A percentile compares a stretch with the other conserved stretches of the same genome.
These are phyloP conservation scores for Puccinellia tenuiflora DNA, from an alignment of 176 grass and related monocot genomes.

Conservation along the genomic window DNA sequence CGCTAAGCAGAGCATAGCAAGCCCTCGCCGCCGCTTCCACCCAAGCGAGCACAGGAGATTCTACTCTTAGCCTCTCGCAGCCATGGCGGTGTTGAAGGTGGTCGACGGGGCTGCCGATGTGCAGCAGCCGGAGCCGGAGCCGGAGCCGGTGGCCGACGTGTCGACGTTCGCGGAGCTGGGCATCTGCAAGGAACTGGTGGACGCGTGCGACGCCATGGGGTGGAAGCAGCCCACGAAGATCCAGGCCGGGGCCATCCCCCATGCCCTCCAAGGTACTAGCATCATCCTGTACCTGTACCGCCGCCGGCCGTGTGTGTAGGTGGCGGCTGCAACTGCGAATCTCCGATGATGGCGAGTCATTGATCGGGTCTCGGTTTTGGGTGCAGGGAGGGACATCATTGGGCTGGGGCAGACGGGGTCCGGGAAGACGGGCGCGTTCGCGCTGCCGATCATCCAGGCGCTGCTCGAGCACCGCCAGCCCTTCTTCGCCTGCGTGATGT, in stretches of 20 bases:
- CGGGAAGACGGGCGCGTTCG: constrained; percentile 87
- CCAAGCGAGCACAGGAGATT: not conserved
- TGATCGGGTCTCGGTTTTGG: not conserved
- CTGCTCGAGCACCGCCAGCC: constrained; percentile 54
- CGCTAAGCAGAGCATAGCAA: not conserved
- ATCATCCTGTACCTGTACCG: not conserved
- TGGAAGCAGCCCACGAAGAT: constrained; percentile 56
- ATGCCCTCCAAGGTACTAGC: constrained; percentile 44
- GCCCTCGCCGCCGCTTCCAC: not conserved
- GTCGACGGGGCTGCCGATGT: not conserved
- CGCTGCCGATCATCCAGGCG: constrained; percentile 67
- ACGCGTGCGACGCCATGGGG: constrained; percentile 51
- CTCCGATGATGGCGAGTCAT: not conserved
- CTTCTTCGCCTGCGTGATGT: constrained; percentile 79
- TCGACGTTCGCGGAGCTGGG: constrained; percentile 56
- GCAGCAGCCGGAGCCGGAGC: constrained; percentile 1
- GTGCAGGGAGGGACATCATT: constrained; percentile 72
- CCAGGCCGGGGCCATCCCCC: constrained; percentile 47
- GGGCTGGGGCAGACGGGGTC: constrained; percentile 89
- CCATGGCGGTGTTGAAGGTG: constrained; percentile 17
- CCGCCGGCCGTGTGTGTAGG: not conserved
- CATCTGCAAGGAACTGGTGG: constrained; percentile 43
- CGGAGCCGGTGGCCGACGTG: not conserved
- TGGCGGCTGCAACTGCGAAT: not conserved
- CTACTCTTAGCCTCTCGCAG: not conserved